Evolutionary conservation across 306 rosid species (phyloP), one percentile per base, ranked within the genome.

Genomic region (Cicer pinnatifidum): DNA sequence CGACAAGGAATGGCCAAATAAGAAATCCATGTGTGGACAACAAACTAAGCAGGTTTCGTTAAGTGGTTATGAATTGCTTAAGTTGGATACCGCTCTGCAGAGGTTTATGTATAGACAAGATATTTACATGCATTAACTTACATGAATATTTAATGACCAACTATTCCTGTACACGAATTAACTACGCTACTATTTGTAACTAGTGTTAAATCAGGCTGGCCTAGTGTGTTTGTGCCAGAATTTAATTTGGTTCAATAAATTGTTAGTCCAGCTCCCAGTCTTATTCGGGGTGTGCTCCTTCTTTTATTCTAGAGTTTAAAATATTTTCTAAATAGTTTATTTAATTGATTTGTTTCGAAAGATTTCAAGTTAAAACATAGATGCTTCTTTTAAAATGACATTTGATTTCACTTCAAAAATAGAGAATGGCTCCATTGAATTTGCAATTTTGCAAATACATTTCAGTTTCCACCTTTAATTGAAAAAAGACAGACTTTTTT

Each of bases 141-240:
- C 67, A 11, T 40, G 44, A 71, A 47, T 19, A 43, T 37, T 19
- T 16, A 70, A 48, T n/a, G 16, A 11, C 60, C 28, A 73, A 47
- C 70, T n/a, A 59, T 35, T 56, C 63, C 44, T 59, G 60, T 59
- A 43, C 51, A 48, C 62, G 48, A 76, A 44, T 58, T 9, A 76
- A 66, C 48, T 44, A 65, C 9, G 11, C 38, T 47, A 28, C 44
- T 48, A 54, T 8, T 39, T 40, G 6, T 13, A 54, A 39, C 75
- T 11, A 39, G 52, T 68, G 11, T 71, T 11, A 56, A 19, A 17
- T 54, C 39, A 20, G 76, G 66, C 66, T 19, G 11, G 63, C 13
- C 16, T 19, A 20, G 16, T 8, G 54, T 56, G 41, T 57, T 43
- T 19, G 23, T 12, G 53, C 40, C 15, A 39, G 47, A 40, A 39